Conservation (phyloP, 768 basidiomycete genomes). For the Suillus discolor region DNA sequence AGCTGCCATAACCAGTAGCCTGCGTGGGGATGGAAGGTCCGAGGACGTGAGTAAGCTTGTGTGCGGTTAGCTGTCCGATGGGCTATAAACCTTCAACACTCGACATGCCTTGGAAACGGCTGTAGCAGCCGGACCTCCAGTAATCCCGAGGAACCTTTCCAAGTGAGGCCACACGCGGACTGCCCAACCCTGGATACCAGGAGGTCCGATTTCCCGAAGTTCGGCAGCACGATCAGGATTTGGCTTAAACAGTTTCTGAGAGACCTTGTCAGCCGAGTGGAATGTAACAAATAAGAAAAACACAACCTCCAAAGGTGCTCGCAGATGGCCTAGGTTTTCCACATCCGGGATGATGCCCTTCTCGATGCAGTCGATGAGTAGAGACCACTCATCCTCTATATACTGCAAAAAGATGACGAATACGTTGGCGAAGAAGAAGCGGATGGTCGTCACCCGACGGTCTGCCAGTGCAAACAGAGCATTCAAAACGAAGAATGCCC, state of each 20-base stretch:
- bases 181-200: constrained; percentile 4
- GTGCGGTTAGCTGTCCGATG: neutral
- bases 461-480: constrained; percentile 13
- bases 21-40: constrained; percentile 11
- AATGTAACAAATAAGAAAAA: neutral
- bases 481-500: constrained; percentile 13
- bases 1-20: constrained; percentile 1
- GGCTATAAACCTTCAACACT: neutral
- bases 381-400: constrained; percentile 13
- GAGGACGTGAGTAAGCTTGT: constrained; percentile 9
- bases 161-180: constrained; percentile 12
- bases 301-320: constrained; percentile 9
- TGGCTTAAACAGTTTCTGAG: constrained; percentile 7
- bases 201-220: constrained; percentile 8
- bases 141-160: constrained; percentile 1
- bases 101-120: constrained; percentile 6
- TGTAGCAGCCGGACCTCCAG: constrained; percentile 9
- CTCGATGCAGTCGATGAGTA: constrained; percentile 9
- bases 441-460: constrained; percentile 4
- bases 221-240: constrained; percentile 12
- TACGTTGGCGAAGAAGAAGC: constrained; percentile 1
- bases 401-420: constrained; percentile 10
- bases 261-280: neutral
- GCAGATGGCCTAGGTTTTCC: constrained; percentile 4
- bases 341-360: constrained; percentile 12